Evolutionary conservation across 371 early-diverging fungal species (phyloP), one percentile per base, ranked within the genome.

Genomic region (Mortierella sp.): DNA sequence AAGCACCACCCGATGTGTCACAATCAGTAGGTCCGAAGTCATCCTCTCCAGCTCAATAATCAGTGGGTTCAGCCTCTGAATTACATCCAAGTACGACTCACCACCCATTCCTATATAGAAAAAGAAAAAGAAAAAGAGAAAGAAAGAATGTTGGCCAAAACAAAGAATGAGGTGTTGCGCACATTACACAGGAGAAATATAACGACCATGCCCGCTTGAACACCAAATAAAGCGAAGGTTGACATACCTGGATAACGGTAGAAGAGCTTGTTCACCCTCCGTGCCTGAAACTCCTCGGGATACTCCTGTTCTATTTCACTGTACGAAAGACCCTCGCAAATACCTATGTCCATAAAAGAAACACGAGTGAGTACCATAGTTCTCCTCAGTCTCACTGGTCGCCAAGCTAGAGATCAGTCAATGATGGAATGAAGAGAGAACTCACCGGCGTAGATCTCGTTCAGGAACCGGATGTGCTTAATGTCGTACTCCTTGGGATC

Each of bases 41-140:
- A 94, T 94, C 47, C 96, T 89, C 79, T 97, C 96, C 64, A 95
- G 79, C 79, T 97, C 97, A 48, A 96, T 91, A 78, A 97, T 95
- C 77, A 96, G 86, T 1, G 96, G 92, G 66, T 94, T 90, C 39
- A 96, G 74, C 13, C 96, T 89, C 68, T 96, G 95, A 66, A 96
- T 95, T 19, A 96, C 96, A 82, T 96, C 97, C 80, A 82, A 39
- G 58, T 95, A 95, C 10, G 93, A 93, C 78, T 96, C 96, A 4
- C 96, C 96, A 45, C 96, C 96, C 79, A 93, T 90, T 5, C 79
- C 79, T 79, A 73, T 16, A 0, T 19, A 26, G 5, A n/a, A 11
- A 6, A 44, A 19, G 31, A 0, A 43, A n/a, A 37, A 31, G 7
- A 34, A 19, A 45, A 71, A 45, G 11, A 24, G 6, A 24, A 24